phyloP scores from a whole-genome alignment of 306 rosid genomes.

The Dicorynia guianensis region DNA sequence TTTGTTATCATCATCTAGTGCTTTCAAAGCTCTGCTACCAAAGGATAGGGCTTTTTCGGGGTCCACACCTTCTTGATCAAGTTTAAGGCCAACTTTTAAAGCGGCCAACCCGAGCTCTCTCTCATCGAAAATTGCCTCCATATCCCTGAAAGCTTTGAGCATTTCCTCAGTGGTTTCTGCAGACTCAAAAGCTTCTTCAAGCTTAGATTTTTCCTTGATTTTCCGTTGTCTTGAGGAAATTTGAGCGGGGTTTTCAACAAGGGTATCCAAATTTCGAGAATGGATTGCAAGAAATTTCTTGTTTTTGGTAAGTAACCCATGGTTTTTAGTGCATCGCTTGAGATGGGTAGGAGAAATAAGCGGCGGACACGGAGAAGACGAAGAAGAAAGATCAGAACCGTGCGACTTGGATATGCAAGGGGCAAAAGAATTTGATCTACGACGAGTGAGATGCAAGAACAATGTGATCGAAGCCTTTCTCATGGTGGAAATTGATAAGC shows the following conservation, averaged over 20 bases:
- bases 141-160: slow-evolving; percentile 68
- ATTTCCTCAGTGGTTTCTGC: slow-evolving; percentile 69
- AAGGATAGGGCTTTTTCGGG: slow-evolving; percentile 74
- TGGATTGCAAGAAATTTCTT: slow-evolving; percentile 51
- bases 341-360: slow-evolving; percentile 40
- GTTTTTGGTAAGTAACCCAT: slow-evolving; percentile 49
- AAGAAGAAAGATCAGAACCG: slow-evolving; percentile 39
- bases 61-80: slow-evolving; percentile 89
- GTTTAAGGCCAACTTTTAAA: slow-evolving; percentile 81
- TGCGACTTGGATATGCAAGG: slow-evolving; percentile 41
- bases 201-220: slow-evolving; percentile 61
- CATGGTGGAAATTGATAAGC: slow-evolving; percentile 47
- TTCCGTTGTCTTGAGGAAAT: slow-evolving; percentile 74
- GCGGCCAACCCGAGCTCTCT: slow-evolving; percentile 81
- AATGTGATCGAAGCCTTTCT: slow-evolving; percentile 62
- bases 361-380: slow-evolving; percentile 42
- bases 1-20: slow-evolving; percentile 63
- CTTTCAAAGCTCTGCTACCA: slow-evolving; percentile 72
- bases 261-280: slow-evolving; percentile 62
- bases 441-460: slow-evolving; percentile 53
- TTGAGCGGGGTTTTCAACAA: slow-evolving; percentile 54
- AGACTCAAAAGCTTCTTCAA: slow-evolving; percentile 85
- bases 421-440: slow-evolving; percentile 36
- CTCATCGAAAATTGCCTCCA: slow-evolving; percentile 72
- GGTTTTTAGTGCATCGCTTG: slow-evolving; percentile 51